Evolutionary conservation across 106 monocot genomes (phyloP).

Genomic region (Posidonia australis): DNA sequence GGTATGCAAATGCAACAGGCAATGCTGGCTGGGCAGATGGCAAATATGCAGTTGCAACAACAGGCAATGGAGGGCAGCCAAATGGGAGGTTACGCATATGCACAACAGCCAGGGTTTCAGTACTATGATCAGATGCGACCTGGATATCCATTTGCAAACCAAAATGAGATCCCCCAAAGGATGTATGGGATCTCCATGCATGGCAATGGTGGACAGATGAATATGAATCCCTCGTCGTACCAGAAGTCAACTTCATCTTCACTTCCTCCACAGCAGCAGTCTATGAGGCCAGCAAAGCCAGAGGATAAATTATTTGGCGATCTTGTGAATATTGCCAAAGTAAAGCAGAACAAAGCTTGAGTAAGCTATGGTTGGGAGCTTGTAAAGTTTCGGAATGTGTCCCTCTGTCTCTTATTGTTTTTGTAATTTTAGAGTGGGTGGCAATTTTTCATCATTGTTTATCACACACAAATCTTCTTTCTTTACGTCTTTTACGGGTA

Average conservation of each 20-base stretch:
- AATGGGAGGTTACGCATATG: conserved; percentile 15
- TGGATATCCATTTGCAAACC: conserved; percentile 8
- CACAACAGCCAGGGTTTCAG: conserved; percentile 13
- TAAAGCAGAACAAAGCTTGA: conserved; percentile 25
- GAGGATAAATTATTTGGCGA: conserved; percentile 45
- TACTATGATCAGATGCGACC: conserved; percentile 16
- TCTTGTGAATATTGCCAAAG: conserved; percentile 42
- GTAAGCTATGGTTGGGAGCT: conserved; percentile 10
- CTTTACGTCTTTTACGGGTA: no score
- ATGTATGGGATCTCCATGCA: conserved; percentile 70
- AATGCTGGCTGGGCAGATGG: conserved; percentile 5
- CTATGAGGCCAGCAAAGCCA: conserved; percentile 40
- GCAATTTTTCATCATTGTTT: not conserved
- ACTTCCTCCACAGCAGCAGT: conserved; percentile 29
- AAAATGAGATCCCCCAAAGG: conserved; percentile 43
- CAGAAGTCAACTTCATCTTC: conserved; percentile 24
- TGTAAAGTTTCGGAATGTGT: not conserved
- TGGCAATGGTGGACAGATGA: conserved; percentile 18
- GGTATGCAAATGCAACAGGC: conserved; percentile 7
- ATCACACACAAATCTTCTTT: no score
- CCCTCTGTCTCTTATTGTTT: not conserved
- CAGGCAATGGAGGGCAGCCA: conserved; percentile 6
- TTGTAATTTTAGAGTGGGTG: not conserved
- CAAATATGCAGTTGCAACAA: conserved; percentile 7
- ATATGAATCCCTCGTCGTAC: conserved; percentile 7